Conservation (phyloP, 257 asterid genomes). For the Salvia hispanica region DNA sequence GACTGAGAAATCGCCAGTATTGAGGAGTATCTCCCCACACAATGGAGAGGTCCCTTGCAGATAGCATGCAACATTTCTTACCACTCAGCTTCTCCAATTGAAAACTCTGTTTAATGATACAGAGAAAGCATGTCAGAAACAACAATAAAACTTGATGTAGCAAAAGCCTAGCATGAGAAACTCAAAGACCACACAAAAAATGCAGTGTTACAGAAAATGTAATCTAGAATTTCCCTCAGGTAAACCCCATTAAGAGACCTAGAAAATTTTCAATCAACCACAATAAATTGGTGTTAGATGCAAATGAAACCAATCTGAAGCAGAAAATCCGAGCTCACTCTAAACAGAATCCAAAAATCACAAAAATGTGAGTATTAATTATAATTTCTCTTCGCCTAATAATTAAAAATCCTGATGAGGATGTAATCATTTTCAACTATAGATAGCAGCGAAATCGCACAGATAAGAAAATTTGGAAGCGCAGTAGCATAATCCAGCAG, state of each 20-base stretch:
- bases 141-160: background rate
- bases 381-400: background rate
- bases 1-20: constrained; percentile 65
- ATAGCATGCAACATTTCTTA: constrained; percentile 71
- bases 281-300: background rate
- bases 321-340: background rate
- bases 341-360: background rate
- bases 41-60: constrained; percentile 64
- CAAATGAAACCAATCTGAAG: background rate
- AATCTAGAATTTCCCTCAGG: background rate
- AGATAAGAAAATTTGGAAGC: background rate
- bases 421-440: constrained; percentile 11
- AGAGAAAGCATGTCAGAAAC: constrained; percentile 32
- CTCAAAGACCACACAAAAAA: constrained; percentile 1
- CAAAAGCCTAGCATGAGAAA: background rate
- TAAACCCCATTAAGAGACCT: background rate
- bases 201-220: background rate
- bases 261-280: background rate
- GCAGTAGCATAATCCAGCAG: constrained; percentile 1
- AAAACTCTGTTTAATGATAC: constrained; percentile 55
- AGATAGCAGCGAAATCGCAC: background rate
- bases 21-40: constrained; percentile 57
- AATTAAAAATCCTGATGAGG: background rate
- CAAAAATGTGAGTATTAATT: background rate
- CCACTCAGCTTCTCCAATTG: constrained; percentile 66